These are phyloP conservation scores for Chrysochromulina parva DNA, from an alignment of 78 protist species.

Conservation along the genomic window DNA sequence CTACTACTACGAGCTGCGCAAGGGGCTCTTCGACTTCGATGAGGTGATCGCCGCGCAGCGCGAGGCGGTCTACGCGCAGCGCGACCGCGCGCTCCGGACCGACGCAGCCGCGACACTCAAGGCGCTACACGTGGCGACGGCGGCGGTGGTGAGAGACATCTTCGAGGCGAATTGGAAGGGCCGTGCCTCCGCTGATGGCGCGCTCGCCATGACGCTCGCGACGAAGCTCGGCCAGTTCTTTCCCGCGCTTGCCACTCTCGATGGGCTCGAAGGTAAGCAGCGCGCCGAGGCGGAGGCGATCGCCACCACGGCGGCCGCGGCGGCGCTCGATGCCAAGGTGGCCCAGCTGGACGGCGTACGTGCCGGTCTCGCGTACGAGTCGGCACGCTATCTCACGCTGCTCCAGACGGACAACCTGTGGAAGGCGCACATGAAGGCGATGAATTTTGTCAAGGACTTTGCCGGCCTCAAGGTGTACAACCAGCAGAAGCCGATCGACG, in stretches of 20 bases:
- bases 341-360: background rate
- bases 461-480: background rate
- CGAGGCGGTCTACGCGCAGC: background rate
- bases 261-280: too few species aligned
- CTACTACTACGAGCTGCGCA: conserved; percentile 38
- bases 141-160: background rate
- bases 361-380: background rate
- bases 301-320: background rate
- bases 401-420: background rate
- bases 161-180: background rate
- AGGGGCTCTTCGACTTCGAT: conserved; percentile 50
- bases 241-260: background rate
- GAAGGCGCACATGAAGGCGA: background rate
- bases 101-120: background rate
- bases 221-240: background rate
- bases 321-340: background rate
- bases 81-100: background rate
- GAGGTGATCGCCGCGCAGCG: background rate
- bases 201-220: background rate
- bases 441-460: background rate
- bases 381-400: background rate
- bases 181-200: background rate
- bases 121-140: background rate
- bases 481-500: background rate
- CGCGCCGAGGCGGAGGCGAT: background rate